Conservation (phyloP, 345 rosid species). For the Brassica cretica region DNA sequence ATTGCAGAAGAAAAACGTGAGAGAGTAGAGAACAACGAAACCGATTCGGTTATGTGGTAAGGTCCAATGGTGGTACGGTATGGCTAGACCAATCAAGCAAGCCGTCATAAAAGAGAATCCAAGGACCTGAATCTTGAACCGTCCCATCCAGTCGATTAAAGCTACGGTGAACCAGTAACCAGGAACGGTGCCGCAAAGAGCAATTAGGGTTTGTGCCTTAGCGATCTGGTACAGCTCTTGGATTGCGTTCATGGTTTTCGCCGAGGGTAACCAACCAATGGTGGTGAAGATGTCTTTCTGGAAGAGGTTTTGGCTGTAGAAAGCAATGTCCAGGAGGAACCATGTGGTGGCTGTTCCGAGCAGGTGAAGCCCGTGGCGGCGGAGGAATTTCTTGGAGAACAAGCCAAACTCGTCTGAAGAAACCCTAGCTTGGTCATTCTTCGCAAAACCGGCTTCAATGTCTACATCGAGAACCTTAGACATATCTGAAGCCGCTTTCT, state of each 20-base stretch:
- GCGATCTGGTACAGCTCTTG: conserved; percentile 62
- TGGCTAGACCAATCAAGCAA: conserved; percentile 60
- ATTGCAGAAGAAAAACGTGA: conserved; percentile 76
- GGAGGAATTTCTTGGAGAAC: conserved; percentile 47
- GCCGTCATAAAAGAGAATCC: conserved; percentile 67
- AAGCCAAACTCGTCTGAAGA: conserved; percentile 50
- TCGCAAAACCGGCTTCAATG: conserved; percentile 51
- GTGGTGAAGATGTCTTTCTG: conserved; percentile 74
- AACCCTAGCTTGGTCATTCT: conserved; percentile 26
- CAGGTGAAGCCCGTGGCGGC: conserved; percentile 59
- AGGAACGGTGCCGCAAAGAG: conserved; percentile 71
- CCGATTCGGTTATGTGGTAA: conserved; percentile 47
- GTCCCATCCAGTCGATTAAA: conserved; percentile 51
- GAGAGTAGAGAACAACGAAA: conserved; percentile 60
- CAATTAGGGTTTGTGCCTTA: conserved; percentile 63
- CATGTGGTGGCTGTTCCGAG: conserved; percentile 64
- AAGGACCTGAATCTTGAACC: conserved; percentile 52
- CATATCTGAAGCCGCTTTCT: conserved; percentile 69
- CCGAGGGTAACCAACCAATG: conserved; percentile 72
- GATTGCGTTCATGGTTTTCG: conserved; percentile 64
- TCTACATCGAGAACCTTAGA: conserved; percentile 70
- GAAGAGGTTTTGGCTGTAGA: conserved; percentile 71
- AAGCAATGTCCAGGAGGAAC: conserved; percentile 77
- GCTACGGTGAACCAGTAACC: conserved; percentile 60
- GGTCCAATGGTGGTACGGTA: conserved; percentile 79